Base-by-base conservation (phyloP, 768 basidiomycete species). In the Cystobasidiopsis lactophilus region DNA sequence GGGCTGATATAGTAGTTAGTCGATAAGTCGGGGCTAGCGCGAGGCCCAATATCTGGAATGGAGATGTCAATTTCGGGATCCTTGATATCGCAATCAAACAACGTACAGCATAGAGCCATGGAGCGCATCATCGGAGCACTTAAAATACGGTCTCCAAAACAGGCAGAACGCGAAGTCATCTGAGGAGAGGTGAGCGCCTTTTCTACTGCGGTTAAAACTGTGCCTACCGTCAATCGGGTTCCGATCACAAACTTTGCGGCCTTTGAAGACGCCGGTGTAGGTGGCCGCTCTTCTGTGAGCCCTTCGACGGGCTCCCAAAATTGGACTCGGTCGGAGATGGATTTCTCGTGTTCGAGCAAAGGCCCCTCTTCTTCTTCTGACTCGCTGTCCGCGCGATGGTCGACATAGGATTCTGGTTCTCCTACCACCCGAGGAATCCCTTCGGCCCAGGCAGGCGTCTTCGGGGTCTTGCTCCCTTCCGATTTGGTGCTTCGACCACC, bases 81-180 rank as follows among this genome's bases (percentile, higher is more conserved):
- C 40, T 11, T 29, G 16, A n/a, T 16, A 23, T 21, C 5, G n/a
- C n/a, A n/a, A 35, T 7, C 33, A 16, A 35, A 35, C 33, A 16
- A 16, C 33, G 33, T 35, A 35, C 61, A 64, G 48, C 60, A 60
- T 7, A 64, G 55, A 2, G 91, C 91, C 93, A 98, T 98, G 0
- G 91, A 89, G 33, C 93, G 83, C 85, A 95, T 95, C 89, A 98
- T 95, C 62, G 81, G 83, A 0, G 93, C 91, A 2, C 88, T 80
- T 55, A 98, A 77, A 61, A 95, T 82, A n/a, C 62, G 58, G 43
- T 63, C 62, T 35, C 61, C 61, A 55, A 62, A 63, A 44, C 60
- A 63, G 14, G 61, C 60, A 21, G 59, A 60, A 21, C 60, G 33
- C 13, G 56, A 57, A 24, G 61, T 63, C 62, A 63, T 62, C 2